Evolutionary conservation across 2,329 filamentous ascomycete species (phyloP), one percentile per base, ranked within the genome.

Genomic region (Alternaria infectoria): DNA sequence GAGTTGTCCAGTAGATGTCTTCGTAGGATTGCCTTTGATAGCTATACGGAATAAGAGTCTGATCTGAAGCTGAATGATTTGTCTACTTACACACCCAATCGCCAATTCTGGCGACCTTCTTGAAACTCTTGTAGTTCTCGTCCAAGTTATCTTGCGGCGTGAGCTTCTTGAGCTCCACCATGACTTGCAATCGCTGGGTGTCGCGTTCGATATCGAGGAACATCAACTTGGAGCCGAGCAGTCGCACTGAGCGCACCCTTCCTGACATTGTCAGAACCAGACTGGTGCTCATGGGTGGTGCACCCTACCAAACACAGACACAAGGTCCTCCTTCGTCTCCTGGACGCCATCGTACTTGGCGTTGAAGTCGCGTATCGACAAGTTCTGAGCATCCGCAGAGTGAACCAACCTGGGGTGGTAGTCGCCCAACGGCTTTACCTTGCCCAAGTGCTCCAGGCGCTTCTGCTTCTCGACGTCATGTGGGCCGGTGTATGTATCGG

Each of bases 141-240:
- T 77, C 69, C 5, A 77, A 72, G 10, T 81, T 79, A n/a, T 78
- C 65, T n/a, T 74, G 64, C 15, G 55, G 40, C 15, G 77, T 76
- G 64, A 86, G 74, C 55, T 84, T 86, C 62, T 85, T 84, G 70
- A 90, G 85, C 79, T 92, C 91, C 79, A 91, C 86, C 83, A 97
- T 89, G 65, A 90, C 86, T 81, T 99, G 96, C 32, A 96, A 80
- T 67, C 86, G 87, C 69, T 88, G 82, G 61, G 89, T 90, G 75
- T 93, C 89, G 77, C 93, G 89, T 69, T 89, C 84, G 54, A 98
- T 82, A 80, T 96, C 91, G 69, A 97, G 79, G 79, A 99, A 99
- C 67, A 93, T 84, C 71, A 99, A 88, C 80, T 91, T 93, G 71
- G 88, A 90, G 69, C 94, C 90, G 58, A 89, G 86, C 51, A 87